These are phyloP conservation scores for Penicillium egyptiacum DNA, from an alignment of 495 filamentous ascomycete genomes.

Conservation along the genomic window DNA sequence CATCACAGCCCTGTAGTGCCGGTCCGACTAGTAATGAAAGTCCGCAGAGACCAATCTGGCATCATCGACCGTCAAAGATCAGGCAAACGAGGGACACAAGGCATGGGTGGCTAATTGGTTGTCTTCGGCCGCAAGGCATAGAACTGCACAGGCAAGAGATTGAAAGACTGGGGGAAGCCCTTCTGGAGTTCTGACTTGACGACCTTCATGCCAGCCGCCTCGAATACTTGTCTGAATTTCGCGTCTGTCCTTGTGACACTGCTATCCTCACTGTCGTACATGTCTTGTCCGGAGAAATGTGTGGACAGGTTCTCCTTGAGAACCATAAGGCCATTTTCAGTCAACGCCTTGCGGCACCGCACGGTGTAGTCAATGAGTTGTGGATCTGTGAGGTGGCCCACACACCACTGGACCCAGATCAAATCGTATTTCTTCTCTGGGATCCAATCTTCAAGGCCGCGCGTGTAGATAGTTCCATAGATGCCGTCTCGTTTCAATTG, in stretches of 20 bases:
- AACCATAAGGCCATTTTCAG: conserved; percentile 58
- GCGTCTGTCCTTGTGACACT: conserved; percentile 75
- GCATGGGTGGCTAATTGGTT: not conserved
- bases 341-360: conserved; percentile 58
- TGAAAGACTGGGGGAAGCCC: conserved; percentile 64
- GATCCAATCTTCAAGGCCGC: conserved; percentile 74
- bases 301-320: conserved; percentile 87
- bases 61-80: not conserved
- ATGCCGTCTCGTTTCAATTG: conserved; percentile 31
- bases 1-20: not conserved
- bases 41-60: not conserved
- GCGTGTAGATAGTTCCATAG: conserved; percentile 65
- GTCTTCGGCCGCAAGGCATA: conserved; percentile 58
- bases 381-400: conserved; percentile 83
- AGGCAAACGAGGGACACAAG: not conserved
- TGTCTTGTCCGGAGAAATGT: conserved; percentile 52
- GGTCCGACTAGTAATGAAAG: not conserved
- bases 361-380: conserved; percentile 68
- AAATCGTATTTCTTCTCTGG: conserved; percentile 57
- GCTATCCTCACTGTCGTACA: conserved; percentile 76
- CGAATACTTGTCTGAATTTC: conserved; percentile 69
- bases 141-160: conserved; percentile 66
- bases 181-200: conserved; percentile 73
- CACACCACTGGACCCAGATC: conserved; percentile 85
- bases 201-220: conserved; percentile 63